Base-by-base conservation (phyloP, 371 early-diverging fungal genomes). In the Nosema muscidifuracis region DNA sequence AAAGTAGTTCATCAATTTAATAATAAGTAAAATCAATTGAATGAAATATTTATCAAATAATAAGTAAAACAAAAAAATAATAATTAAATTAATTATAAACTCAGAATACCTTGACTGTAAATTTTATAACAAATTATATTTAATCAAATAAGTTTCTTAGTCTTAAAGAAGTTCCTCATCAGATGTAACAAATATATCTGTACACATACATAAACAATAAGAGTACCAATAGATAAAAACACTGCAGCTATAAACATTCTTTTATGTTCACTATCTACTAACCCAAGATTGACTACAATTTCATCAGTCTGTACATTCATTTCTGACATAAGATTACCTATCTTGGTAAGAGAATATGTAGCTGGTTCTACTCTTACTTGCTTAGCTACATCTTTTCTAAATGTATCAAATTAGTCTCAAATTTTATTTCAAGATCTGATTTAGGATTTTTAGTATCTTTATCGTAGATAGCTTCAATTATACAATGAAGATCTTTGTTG, bases 71-170 rank as follows among this genome's bases (percentile, higher is more conserved):
- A n/a, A n/a, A n/a, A n/a, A n/a, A n/a, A n/a, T n/a, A n/a, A n/a
- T n/a, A n/a, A n/a, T n/a, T n/a, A n/a, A n/a, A n/a, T n/a, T n/a
- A n/a, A n/a, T n/a, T n/a, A n/a, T n/a, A n/a, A n/a, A n/a, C n/a
- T n/a, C n/a, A n/a, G n/a, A n/a, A n/a, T n/a, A n/a, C n/a, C n/a
- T n/a, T n/a, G n/a, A n/a, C n/a, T n/a, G n/a, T n/a, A n/a, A n/a
- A n/a, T n/a, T n/a, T n/a, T n/a, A n/a, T n/a, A n/a, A n/a, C n/a
- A n/a, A n/a, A n/a, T 61, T 55, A 53, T 51, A n/a, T 67, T 75
- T 77, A 70, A 60, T 70, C 65, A 80, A 51, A 81, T 78, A 62
- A 78, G 64, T 66, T 84, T 84, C 80, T 84, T 84, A 61, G 76
- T 78, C 58, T 79, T 80, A 26, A 84, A 74, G 73, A 81, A 84